These are phyloP conservation scores for Cercospora zeae-maydis DNA, from an alignment of 2,329 filamentous ascomycete species.

Conservation along the genomic window DNA sequence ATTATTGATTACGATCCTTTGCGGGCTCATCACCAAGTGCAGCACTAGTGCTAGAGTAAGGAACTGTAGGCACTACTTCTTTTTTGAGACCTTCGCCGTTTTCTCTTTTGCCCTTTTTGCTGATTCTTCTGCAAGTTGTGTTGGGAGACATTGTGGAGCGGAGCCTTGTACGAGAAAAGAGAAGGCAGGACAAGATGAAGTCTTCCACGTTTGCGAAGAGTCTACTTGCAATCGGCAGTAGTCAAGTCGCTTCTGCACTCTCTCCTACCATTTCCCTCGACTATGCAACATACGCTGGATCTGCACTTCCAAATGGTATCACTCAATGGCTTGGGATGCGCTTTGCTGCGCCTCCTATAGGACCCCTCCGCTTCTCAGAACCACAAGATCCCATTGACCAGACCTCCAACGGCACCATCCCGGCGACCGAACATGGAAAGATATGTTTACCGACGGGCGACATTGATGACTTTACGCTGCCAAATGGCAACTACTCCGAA, in stretches of 20 bases:
- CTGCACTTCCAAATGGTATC: constrained; percentile 53
- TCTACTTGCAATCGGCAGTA: constrained; percentile 1
- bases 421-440: constrained; percentile 49
- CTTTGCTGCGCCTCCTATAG: constrained; percentile 67
- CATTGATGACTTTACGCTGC: neutral
- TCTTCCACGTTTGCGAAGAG: neutral
- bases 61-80: neutral
- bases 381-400: constrained; percentile 59
- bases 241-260: constrained; percentile 30
- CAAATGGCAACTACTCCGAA: constrained; percentile 39
- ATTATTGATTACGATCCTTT: neutral
- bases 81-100: neutral
- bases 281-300: constrained; percentile 65
- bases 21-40: neutral
- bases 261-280: constrained; percentile 56
- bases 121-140: neutral
- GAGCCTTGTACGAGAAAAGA: neutral
- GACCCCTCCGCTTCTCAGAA: constrained; percentile 62
- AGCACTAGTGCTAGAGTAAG: neutral
- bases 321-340: constrained; percentile 72
- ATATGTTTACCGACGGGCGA: constrained; percentile 34
- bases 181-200: neutral
- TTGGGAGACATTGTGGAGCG: neutral
- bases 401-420: constrained; percentile 41
- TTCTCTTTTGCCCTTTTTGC: neutral